Evolutionary conservation across 768 basidiomycete genomes (phyloP), one percentile per base, ranked within the genome.

Genomic region (Candolleomyces efflorescens): DNA sequence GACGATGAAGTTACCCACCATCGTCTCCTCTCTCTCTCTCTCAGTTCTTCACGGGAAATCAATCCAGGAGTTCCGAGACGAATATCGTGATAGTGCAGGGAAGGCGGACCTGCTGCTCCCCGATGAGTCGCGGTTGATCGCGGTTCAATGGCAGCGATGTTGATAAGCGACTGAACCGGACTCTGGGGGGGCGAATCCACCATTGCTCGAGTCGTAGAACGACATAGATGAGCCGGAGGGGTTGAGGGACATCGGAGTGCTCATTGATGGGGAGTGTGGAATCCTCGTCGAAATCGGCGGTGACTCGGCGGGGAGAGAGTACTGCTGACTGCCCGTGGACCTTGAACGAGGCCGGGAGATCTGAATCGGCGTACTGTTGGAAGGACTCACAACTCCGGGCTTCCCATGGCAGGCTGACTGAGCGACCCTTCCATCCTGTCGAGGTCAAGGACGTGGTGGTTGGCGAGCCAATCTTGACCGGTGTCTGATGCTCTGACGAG

Each of bases 51-150:
- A n/a, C n/a, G n/a, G n/a, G n/a, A n/a, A n/a, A n/a, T n/a, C n/a
- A n/a, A n/a, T n/a, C n/a, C n/a, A n/a, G n/a, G n/a, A n/a, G n/a
- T n/a, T n/a, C n/a, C n/a, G n/a, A n/a, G n/a, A n/a, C n/a, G n/a
- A n/a, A n/a, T n/a, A n/a, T n/a, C n/a, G n/a, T n/a, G n/a, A n/a
- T n/a, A n/a, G n/a, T n/a, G n/a, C n/a, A n/a, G n/a, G n/a, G n/a
- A n/a, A n/a, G n/a, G n/a, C 76, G 12, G 67, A 70, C 57, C 60
- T 71, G 62, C 72, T 68, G 59, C 69, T 68, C 59, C 69, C 68
- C 58, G 75, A 69, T 55, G 74, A 59, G 64, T 73, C 70, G 59
- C 71, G 79, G 60, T 69, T 77, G 67, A 74, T 83, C 80, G 78
- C 15, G 79, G 67, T 80, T 82, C 53, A 26, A 59, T 18, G 13